A percentile compares a stretch with the other conserved stretches of the same genome.
These are phyloP conservation scores for Hortaea werneckii DNA, from an alignment of 2,329 filamentous ascomycete genomes.

Conservation along the genomic window DNA sequence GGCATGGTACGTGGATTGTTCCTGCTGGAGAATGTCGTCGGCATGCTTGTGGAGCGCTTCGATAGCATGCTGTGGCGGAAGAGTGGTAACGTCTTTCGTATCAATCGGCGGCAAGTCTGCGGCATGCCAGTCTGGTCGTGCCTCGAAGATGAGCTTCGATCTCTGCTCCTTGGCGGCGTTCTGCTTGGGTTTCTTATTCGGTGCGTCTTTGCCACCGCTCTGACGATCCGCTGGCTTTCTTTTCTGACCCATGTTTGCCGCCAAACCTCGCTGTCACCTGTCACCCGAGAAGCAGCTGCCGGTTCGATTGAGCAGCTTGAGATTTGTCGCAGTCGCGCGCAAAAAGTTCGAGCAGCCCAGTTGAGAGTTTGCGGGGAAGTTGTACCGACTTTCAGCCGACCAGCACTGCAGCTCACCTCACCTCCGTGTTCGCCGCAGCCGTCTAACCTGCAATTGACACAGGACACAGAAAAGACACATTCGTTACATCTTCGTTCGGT, in stretches of 20 bases:
- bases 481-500: too few relatives aligned
- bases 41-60: slow-evolving; percentile 60
- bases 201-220: slow-evolving; percentile 8
- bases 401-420: neutral
- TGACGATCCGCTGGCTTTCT: slow-evolving; percentile 22
- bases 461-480: too few relatives aligned
- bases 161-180: slow-evolving; percentile 14
- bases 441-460: too few relatives aligned
- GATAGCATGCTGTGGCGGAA: slow-evolving; percentile 42
- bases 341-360: slow-evolving; percentile 1
- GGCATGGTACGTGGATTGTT: slow-evolving; percentile 64
- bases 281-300: too few relatives aligned
- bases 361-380: neutral
- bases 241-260: slow-evolving; percentile 22
- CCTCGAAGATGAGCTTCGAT: slow-evolving; percentile 35
- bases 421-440: too few relatives aligned
- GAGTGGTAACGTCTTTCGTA: slow-evolving; percentile 32
- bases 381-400: neutral
- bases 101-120: slow-evolving; percentile 46
- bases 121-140: slow-evolving; percentile 59
- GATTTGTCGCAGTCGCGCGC: neutral
- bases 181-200: slow-evolving; percentile 22
- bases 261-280: neutral
- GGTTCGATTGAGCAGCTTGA: neutral
- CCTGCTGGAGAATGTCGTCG: slow-evolving; percentile 61